phyloP scores from a whole-genome alignment of 331 rosid species.

The Malus hybrid region DNA sequence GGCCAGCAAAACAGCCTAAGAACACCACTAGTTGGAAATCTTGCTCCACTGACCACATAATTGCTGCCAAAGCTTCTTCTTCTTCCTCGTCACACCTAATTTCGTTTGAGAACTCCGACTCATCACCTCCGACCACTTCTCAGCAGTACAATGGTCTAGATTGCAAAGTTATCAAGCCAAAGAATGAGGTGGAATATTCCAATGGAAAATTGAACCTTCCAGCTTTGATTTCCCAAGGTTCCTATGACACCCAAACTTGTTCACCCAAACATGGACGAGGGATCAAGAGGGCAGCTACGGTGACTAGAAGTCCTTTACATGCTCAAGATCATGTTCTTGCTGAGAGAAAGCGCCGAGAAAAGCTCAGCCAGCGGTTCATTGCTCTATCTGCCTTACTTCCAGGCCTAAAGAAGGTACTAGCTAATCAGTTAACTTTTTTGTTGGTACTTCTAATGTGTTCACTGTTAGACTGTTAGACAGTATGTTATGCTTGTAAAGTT shows the following conservation, averaged over 20 bases:
- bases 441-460: neutral
- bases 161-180: slow-evolving; percentile 15
- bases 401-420: slow-evolving; percentile 65
- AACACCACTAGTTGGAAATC: slow-evolving; percentile 8
- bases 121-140: slow-evolving; percentile 6
- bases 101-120: slow-evolving; percentile 12
- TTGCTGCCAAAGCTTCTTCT: slow-evolving; percentile 4
- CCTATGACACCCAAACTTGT: slow-evolving; percentile 15
- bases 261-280: slow-evolving; percentile 11
- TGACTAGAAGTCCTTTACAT: slow-evolving; percentile 33
- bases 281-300: slow-evolving; percentile 7
- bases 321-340: slow-evolving; percentile 80
- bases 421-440: neutral
- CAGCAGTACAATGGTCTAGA: slow-evolving; percentile 9
- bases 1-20: slow-evolving; percentile 22
- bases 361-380: slow-evolving; percentile 60
- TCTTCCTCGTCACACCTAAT: slow-evolving; percentile 28
- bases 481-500: neutral
- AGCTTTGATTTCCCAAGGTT: slow-evolving; percentile 17
- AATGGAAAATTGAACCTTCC: slow-evolving; percentile 12
- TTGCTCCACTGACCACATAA: slow-evolving; percentile 8
- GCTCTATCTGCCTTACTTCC: slow-evolving; percentile 82
- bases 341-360: slow-evolving; percentile 80
- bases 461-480: neutral
- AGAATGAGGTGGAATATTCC: slow-evolving; percentile 21